Percentiles rank a stretch among this genome's conserved stretches.
phyloP scores from a whole-genome alignment of 116 monocot species.

The Posidonia oceanica region DNA sequence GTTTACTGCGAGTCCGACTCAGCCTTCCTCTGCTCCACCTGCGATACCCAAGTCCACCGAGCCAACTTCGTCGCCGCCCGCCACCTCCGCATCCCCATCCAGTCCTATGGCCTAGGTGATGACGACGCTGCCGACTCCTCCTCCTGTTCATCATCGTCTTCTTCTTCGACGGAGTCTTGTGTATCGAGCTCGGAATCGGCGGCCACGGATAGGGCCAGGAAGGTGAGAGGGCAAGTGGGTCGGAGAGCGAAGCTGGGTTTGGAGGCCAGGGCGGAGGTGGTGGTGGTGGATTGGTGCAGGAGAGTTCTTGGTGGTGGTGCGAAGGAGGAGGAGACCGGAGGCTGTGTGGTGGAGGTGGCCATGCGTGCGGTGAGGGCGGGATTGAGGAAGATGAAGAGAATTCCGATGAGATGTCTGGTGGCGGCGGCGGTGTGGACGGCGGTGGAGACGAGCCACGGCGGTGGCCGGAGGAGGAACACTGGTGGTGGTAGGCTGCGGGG shows the following conservation, averaged over 20 bases:
- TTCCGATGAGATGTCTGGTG: neutral
- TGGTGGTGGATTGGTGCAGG: conserved; percentile 16
- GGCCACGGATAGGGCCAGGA: neutral
- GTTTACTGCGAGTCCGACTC: conserved; percentile 31
- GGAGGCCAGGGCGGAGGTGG: conserved; percentile 9
- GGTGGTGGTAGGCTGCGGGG: neutral
- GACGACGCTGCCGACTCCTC: neutral
- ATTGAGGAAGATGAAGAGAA: neutral
- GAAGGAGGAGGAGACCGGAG: neutral
- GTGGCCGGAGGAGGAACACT: neutral
- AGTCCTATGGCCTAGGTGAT: neutral
- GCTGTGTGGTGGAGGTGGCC: conserved; percentile 8
- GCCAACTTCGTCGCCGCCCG: conserved; percentile 39
- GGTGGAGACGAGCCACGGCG: neutral
- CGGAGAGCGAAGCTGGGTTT: neutral
- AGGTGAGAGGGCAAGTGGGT: neutral
- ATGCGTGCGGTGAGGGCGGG: conserved; percentile 6
- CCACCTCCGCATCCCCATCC: conserved; percentile 15
- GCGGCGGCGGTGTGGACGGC: conserved; percentile 13
- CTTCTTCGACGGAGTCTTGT: conserved; percentile 4
- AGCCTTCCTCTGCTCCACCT: conserved; percentile 31
- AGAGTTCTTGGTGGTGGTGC: conserved; percentile 9
- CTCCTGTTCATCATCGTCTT: neutral
- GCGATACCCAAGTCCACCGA: conserved; percentile 26
- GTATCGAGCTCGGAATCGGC: conserved; percentile 13